These are phyloP conservation scores for Candida suzukii DNA, from an alignment of 805 yeast genomes.

Conservation along the genomic window DNA sequence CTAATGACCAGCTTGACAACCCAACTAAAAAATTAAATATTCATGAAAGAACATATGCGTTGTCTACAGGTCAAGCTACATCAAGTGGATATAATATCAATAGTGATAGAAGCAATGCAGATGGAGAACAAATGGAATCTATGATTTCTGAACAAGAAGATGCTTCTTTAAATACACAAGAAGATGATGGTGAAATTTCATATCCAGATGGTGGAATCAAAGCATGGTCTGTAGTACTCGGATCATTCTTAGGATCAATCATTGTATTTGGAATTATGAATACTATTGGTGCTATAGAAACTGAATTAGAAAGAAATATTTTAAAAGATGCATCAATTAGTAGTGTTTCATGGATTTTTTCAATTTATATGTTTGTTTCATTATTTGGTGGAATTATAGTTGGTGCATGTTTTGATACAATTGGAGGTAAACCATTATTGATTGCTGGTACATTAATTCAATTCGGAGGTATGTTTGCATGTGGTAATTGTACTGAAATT, in stretches of 20 bases:
- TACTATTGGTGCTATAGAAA: constrained; percentile 55
- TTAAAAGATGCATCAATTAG: constrained; percentile 37
- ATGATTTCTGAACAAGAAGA: not conserved
- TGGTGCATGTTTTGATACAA: constrained; percentile 52
- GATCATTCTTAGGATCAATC: constrained; percentile 49
- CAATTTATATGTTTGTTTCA: constrained; percentile 43
- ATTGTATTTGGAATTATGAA: constrained; percentile 52
- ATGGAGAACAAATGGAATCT: not conserved
- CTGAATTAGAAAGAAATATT: constrained; percentile 51
- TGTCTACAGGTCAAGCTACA: too few relatives aligned
- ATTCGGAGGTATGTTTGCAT: constrained; percentile 41
- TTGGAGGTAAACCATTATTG: constrained; percentile 40
- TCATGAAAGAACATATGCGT: too few relatives aligned
- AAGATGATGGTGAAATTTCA: constrained; percentile 14
- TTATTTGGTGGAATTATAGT: constrained; percentile 44
- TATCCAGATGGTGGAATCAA: constrained; percentile 55
- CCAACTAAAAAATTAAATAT: too few relatives aligned
- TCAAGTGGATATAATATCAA: not conserved
- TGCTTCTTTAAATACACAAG: not conserved
- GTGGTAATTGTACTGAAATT: constrained; percentile 36
- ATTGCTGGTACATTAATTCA: constrained; percentile 32
- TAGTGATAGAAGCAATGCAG: not conserved
- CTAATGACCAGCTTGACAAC: too few relatives aligned
- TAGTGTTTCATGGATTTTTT: constrained; percentile 58
- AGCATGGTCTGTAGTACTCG: constrained; percentile 52